These are phyloP conservation scores for Apiospora pterosperma DNA, from an alignment of 2,329 filamentous ascomycete genomes.

Conservation along the genomic window DNA sequence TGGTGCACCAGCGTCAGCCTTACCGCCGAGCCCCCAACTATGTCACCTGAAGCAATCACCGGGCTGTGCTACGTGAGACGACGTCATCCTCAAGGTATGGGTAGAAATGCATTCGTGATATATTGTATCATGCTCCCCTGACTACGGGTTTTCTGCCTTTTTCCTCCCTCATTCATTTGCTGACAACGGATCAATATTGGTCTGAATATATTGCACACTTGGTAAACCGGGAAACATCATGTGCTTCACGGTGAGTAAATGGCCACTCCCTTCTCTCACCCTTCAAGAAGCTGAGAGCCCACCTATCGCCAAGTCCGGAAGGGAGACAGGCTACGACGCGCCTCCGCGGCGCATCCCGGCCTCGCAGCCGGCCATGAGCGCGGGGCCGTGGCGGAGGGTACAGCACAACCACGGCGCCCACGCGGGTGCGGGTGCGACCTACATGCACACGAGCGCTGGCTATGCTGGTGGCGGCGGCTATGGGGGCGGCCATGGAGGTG, in stretches of 20 bases:
- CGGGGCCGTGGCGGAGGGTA: background rate
- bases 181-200: background rate
- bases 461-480: too few species aligned
- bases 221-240: background rate
- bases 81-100: background rate
- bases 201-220: background rate
- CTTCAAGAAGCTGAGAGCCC: too few species aligned
- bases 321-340: background rate
- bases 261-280: background rate
- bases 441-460: too few species aligned
- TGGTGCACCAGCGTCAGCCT: background rate
- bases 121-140: background rate
- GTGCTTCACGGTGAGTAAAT: background rate
- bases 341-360: background rate
- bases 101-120: too few species aligned
- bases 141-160: too few species aligned
- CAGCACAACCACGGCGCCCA: background rate
- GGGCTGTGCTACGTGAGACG: background rate
- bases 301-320: background rate
- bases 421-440: too few species aligned
- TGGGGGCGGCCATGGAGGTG: background rate
- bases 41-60: background rate
- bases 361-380: background rate
- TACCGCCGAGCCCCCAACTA: background rate
- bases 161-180: background rate